These are phyloP conservation scores for Termitomyces sp. DNA, from an alignment of 768 basidiomycete species.

Conservation along the genomic window DNA sequence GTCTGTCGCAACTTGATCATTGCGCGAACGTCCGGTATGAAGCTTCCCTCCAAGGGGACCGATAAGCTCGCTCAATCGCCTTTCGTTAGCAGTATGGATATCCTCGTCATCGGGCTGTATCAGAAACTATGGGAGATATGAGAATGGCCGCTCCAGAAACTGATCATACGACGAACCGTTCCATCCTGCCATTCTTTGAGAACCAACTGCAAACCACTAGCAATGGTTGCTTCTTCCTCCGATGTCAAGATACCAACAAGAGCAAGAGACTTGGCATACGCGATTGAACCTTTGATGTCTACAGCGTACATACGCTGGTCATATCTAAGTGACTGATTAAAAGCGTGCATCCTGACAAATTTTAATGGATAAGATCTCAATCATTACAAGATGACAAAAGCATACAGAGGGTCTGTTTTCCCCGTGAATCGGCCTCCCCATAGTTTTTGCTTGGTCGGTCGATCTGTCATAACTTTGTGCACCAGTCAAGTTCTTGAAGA, in stretches of 20 bases:
- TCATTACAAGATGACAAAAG: constrained; percentile 3
- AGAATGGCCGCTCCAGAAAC: not conserved
- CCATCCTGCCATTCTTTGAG: constrained; percentile 83
- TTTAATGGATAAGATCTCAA: constrained; percentile 2
- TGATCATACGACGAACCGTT: constrained; percentile 40
- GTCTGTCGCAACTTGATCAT: constrained; percentile 98
- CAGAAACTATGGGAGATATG: constrained; percentile 49
- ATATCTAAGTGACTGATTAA: constrained; percentile 94
- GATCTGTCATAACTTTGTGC: constrained; percentile 24
- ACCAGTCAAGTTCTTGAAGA: not conserved
- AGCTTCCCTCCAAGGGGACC: constrained; percentile 92
- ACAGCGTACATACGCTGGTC: constrained; percentile 91
- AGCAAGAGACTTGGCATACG: constrained; percentile 85
- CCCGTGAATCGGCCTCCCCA: constrained; percentile 91
- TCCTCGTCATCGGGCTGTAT: constrained; percentile 90
- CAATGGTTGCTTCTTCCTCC: constrained; percentile 69
- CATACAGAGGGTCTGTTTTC: constrained; percentile 82
- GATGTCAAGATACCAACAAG: constrained; percentile 75
- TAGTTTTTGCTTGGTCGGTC: constrained; percentile 60
- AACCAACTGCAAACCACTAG: constrained; percentile 69
- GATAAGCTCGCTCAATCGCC: constrained; percentile 88
- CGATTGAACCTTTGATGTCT: constrained; percentile 92
- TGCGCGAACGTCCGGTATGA: constrained; percentile 94
- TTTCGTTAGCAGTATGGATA: constrained; percentile 98
- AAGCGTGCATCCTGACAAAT: constrained; percentile 82